These are phyloP conservation scores for Purpureocillium takamizusanense DNA, from an alignment of 2,329 filamentous ascomycete species.

Conservation along the genomic window DNA sequence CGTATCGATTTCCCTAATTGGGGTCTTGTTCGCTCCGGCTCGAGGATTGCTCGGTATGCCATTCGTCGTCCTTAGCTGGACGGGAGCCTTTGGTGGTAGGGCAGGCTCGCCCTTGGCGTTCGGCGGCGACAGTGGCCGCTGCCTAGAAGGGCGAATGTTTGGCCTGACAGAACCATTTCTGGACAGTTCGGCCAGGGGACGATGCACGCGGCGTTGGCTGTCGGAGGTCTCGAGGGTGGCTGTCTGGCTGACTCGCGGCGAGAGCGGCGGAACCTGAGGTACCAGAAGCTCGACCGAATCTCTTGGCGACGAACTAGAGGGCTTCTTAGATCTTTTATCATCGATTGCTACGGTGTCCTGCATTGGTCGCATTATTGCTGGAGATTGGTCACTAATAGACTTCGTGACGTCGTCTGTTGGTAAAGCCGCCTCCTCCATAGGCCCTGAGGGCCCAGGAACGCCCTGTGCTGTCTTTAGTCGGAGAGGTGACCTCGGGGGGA, in stretches of 20 bases:
- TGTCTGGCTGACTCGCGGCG: background rate
- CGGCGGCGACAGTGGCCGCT: conserved; percentile 12
- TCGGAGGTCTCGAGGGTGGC: background rate
- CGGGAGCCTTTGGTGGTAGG: conserved; percentile 20
- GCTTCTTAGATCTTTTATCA: too few relatives aligned
- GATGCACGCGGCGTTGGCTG: conserved; percentile 2
- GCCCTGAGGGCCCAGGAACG: too few relatives aligned
- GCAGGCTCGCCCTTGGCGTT: conserved; percentile 10
- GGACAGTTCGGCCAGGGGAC: conserved; percentile 15
- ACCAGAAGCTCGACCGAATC: conserved; percentile 7
- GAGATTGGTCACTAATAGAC: too few relatives aligned
- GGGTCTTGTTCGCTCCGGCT: conserved; percentile 23
- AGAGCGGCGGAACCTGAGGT: conserved; percentile 5
- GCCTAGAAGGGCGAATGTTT: conserved; percentile 21
- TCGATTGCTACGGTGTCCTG: too few relatives aligned
- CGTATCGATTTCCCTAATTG: conserved; percentile 14
- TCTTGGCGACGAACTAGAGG: background rate
- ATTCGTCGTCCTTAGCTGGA: conserved; percentile 34
- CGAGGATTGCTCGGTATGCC: conserved; percentile 41
- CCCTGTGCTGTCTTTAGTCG: too few relatives aligned
- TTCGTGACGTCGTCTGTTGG: too few relatives aligned
- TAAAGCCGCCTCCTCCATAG: too few relatives aligned
- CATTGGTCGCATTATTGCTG: too few relatives aligned
- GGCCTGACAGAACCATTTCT: conserved; percentile 20
- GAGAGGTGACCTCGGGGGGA: too few relatives aligned